Evolutionary conservation across 768 basidiomycete species (phyloP).

Genomic region (Tylopilus rubrobrunneus): DNA sequence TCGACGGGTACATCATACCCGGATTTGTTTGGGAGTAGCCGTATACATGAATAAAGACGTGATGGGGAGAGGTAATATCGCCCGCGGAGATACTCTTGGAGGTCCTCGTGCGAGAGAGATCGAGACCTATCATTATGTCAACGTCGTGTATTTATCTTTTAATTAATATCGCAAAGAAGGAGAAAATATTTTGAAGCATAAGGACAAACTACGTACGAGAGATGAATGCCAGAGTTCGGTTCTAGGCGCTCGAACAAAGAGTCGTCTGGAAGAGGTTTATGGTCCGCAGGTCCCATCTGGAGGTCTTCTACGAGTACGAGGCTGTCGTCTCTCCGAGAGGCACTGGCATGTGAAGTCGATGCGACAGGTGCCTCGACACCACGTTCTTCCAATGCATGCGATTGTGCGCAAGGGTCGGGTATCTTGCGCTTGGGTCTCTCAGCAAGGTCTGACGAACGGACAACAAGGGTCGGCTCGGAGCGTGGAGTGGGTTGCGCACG

Average conservation of each 20-base stretch:
- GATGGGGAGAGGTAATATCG: slow-evolving; percentile 90
- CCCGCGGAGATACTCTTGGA: slow-evolving; percentile 76
- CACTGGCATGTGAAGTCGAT: slow-evolving; percentile 3
- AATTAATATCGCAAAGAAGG: background rate
- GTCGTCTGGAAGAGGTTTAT: slow-evolving; percentile 67
- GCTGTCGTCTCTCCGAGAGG: slow-evolving; percentile 47
- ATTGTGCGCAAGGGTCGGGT: slow-evolving; percentile 3
- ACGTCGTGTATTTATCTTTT: background rate
- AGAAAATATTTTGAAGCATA: background rate
- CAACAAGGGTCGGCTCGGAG: slow-evolving; percentile 24
- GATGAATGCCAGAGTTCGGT: slow-evolving; percentile 85
- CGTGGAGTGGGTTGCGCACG: slow-evolving; percentile 18
- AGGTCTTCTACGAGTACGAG: slow-evolving; percentile 76
- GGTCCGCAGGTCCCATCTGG: slow-evolving; percentile 72
- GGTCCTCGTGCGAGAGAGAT: slow-evolving; percentile 62
- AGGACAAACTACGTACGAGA: slow-evolving; percentile 54
- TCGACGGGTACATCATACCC: slow-evolving; percentile 89
- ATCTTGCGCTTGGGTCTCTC: slow-evolving; percentile 14
- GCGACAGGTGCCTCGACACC: background rate
- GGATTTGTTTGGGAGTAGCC: slow-evolving; percentile 71
- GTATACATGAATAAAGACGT: slow-evolving; percentile 79
- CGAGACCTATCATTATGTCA: slow-evolving; percentile 57
- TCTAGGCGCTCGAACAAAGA: slow-evolving; percentile 76
- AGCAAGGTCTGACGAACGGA: slow-evolving; percentile 26
- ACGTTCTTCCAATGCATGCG: slow-evolving; percentile 6